Conservation (phyloP, 768 basidiomycete species). For the Termitomyces sp. region DNA sequence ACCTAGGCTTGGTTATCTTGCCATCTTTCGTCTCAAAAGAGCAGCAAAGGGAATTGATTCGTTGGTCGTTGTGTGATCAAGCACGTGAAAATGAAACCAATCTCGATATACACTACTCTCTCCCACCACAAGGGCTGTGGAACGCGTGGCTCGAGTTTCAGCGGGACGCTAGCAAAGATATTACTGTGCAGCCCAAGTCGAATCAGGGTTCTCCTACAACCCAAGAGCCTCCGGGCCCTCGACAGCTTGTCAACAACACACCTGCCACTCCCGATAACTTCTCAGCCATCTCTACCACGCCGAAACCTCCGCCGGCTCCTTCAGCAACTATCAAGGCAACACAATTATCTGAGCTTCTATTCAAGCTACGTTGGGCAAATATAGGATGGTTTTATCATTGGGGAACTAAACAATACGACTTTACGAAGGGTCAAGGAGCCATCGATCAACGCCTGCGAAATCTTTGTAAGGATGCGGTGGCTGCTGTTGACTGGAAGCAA, state of each 20-base stretch:
- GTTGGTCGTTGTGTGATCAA: constrained; percentile 73
- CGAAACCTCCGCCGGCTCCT: constrained; percentile 64
- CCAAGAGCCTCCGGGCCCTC: constrained; percentile 45
- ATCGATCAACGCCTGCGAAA: constrained; percentile 55
- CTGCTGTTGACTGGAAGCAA: constrained; percentile 62
- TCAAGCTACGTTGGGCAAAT: constrained; percentile 91
- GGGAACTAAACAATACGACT: constrained; percentile 95
- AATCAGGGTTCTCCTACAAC: constrained; percentile 20
- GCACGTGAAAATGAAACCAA: constrained; percentile 83
- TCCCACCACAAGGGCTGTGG: constrained; percentile 82
- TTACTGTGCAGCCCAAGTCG: constrained; percentile 45
- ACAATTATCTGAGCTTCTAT: constrained; percentile 54
- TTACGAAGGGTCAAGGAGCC: constrained; percentile 61
- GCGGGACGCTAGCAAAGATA: constrained; percentile 27
- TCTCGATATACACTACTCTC: constrained; percentile 79
- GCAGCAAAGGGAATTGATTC: constrained; percentile 66
- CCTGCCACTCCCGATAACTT: constrained; percentile 62
- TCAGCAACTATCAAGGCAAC: constrained; percentile 55
- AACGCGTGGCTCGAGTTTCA: constrained; percentile 43
- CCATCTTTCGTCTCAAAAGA: constrained; percentile 64
- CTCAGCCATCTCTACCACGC: constrained; percentile 43
- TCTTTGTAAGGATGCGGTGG: constrained; percentile 64
- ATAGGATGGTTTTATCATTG: constrained; percentile 97
- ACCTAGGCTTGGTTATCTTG: constrained; percentile 77
- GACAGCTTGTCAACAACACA: constrained; percentile 68